Base-by-base conservation (phyloP, 495 filamentous ascomycete genomes). In the Talaromyces stipitatus region DNA sequence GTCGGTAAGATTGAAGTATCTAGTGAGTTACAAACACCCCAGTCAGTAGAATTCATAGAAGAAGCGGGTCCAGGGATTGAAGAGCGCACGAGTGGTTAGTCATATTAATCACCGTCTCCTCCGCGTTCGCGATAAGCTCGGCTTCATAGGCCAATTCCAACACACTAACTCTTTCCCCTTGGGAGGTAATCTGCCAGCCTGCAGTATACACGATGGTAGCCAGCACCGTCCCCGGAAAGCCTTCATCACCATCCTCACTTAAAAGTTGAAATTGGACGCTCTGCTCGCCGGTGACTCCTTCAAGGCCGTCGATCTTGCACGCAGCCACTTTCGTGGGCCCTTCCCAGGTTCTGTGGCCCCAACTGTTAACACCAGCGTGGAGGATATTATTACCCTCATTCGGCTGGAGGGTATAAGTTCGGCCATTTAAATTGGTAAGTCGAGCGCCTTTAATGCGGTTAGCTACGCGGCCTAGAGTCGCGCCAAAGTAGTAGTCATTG, bases 111-210 rank as follows among this genome's bases (percentile, higher is more conserved):
- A 85, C 86, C 0, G 92, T 96, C 78, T 96, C 92, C 18, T 89
- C 82, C 24, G 85, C 84, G 45, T 83, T 80, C 2, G 82, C 86
- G 1, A 91, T 79, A 43, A 97, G 74, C 66, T 91, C 83, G 1
- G 87, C 90, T 76, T 96, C 89, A 67, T 92, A 97, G 69, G 96
- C 92, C 11, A 90, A 85, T 22, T 85, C 84, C 55, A 97, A 71
- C 23, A 90, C 78, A 2, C 79, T 80, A 20, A 81, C 81, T 30
- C 77, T 72, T 68, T 92, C 85, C 64, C 85, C 87, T 50, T 23
- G 46, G 14, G 10, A 28, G 14, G 16, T 50, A 12, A 12, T 4
- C 18, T 24, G 46, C 23, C 22, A 50, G 20, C 82, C 81, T 2
- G 84, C 77, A 0, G 84, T 87, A 65, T 97, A 97, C 71, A 85